phyloP scores from a whole-genome alignment of 176 grass and related monocot species.

The Musa beccarii region DNA sequence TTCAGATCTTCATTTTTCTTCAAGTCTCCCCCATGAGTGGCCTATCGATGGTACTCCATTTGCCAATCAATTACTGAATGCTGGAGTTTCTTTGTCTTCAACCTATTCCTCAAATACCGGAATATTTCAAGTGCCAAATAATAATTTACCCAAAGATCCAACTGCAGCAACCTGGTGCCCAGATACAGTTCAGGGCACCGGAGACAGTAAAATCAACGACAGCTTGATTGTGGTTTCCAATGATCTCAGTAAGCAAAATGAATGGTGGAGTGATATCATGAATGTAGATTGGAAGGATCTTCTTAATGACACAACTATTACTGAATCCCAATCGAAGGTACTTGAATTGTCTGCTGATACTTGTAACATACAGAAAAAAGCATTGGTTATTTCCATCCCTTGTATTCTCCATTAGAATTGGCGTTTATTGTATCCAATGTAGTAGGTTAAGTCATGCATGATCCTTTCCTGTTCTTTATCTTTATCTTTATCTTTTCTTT shows the following conservation, averaged over 20 bases:
- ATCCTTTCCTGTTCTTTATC: too few relatives aligned
- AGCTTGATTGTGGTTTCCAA: constrained; percentile 32
- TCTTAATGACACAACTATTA: constrained; percentile 33
- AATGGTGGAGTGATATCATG: constrained; percentile 71
- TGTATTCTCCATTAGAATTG: not conserved
- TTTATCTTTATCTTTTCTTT: too few relatives aligned
- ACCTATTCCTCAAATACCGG: constrained; percentile 6
- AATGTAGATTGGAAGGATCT: constrained; percentile 93
- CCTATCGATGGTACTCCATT: constrained; percentile 17
- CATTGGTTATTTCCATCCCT: not conserved
- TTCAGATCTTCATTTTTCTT: constrained; percentile 26
- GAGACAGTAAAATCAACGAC: constrained; percentile 26
- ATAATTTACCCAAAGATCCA: constrained; percentile 17
- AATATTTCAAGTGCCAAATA: constrained; percentile 17
- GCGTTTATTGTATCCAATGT: not conserved
- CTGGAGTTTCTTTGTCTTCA: constrained; percentile 17
- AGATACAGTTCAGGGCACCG: constrained; percentile 30
- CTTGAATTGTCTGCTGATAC: not conserved
- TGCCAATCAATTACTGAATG: constrained; percentile 14
- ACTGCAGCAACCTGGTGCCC: constrained; percentile 34
- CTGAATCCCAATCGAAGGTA: constrained; percentile 59
- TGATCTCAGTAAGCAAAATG: constrained; percentile 53
- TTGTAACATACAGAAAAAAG: not conserved
- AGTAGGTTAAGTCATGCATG: too few relatives aligned
- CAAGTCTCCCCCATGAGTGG: constrained; percentile 12